A percentile compares a stretch with the other conserved stretches of the same genome.
These are phyloP conservation scores for Pythium dissotocum DNA, from an alignment of 352 stramenopile genomes.

Conservation along the genomic window DNA sequence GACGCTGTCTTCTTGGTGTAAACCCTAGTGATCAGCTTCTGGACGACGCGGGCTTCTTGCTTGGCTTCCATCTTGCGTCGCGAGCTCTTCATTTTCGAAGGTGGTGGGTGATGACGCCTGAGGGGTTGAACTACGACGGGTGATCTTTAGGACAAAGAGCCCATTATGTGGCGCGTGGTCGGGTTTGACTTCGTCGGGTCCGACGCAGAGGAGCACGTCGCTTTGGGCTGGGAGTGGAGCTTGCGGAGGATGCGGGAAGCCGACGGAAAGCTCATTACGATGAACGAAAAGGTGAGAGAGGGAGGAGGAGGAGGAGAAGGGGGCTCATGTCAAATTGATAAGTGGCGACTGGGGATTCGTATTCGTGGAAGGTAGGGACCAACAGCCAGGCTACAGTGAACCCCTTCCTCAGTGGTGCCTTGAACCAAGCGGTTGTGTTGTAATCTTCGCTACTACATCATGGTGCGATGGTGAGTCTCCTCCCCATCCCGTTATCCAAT, in stretches of 20 bases:
- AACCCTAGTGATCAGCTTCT: not conserved
- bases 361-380: no score
- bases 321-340: no score
- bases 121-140: not conserved
- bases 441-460: no score
- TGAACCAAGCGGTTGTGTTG: no score
- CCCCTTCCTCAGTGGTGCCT: no score
- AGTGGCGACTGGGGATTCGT: no score
- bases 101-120: not conserved
- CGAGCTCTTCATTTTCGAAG: not conserved
- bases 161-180: not conserved
- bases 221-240: not conserved
- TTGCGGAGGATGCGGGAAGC: not conserved
- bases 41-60: not conserved
- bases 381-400: no score
- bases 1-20: not conserved
- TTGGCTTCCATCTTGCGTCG: not conserved
- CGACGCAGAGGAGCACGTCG: not conserved
- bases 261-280: not conserved
- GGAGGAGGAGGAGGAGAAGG: no score
- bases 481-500: no score
- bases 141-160: not conserved
- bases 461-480: no score
- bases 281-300: no score
- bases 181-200: not conserved